Evolutionary conservation across 1,139 yeast species (phyloP), one percentile per base, ranked within the genome.

Genomic region (Kazachstania sp.): DNA sequence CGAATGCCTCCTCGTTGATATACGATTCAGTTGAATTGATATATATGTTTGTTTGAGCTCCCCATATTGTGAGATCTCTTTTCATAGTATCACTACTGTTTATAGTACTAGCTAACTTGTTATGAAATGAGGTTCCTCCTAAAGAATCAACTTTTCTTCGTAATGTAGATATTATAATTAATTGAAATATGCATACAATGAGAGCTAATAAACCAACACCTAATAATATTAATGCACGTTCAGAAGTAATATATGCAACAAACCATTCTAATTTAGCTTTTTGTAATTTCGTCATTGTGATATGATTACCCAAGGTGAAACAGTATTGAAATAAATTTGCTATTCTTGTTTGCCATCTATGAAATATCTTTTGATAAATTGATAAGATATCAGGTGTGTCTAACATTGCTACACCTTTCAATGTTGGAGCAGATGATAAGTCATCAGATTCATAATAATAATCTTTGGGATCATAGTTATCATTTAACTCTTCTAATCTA

Each of bases 1-100:
- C 86, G 52, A 90, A 78, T 18, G 87, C 54, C 39, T 82, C 77
- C 5, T 72, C 65, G 62, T 90, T 90, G 36, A 88, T 64, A 4
- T 63, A 61, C 0, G 52, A 45, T 59, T 86, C 78, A 9, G 75
- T 70, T 1, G 56, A 49, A 11, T 57, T 52, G 12, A 83, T 65
- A 46, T 74, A 74, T 1, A 47, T 48, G 55, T 83, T 83, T 0
- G 85, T 75, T 20, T 71, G 66, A 38, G 65, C 61, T 0, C 75
- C 66, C 90, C 90, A 83, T 3, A 54, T 51, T 0, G 48, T 42
- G 35, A 61, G 45, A 31, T 52, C 60, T 9, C 46, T 45, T 20
- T 50, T 45, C 12, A 50, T 37, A 13, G 47, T 37, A 3, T 45
- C 45, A n/a, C 12, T 43, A 9, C 4, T 11, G 18, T 16, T 35